Evolutionary conservation across 179 eudicot species (phyloP).

Genomic region (Beta macrorhiza): DNA sequence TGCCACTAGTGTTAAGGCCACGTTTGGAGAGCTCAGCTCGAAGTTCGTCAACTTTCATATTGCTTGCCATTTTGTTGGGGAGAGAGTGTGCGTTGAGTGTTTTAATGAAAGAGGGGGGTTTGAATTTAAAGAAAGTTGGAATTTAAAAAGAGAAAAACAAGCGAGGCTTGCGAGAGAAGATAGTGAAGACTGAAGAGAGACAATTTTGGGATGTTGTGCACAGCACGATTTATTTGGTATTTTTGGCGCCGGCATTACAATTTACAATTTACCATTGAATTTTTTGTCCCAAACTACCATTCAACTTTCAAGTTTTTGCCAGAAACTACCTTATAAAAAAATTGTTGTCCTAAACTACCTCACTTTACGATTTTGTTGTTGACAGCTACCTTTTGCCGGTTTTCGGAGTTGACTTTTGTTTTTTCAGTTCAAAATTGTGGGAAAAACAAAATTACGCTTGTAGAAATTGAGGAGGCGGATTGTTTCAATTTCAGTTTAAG

Average conservation of each 20-base stretch:
- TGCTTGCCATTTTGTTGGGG: constrained; percentile 35
- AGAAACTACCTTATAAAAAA: too few species aligned
- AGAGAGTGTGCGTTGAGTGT: neutral
- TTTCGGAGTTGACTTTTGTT: too few species aligned
- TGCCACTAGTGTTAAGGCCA: constrained; percentile 71
- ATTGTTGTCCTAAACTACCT: too few species aligned
- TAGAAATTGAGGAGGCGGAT: too few species aligned
- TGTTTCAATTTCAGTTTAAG: too few species aligned
- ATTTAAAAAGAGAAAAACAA: neutral
- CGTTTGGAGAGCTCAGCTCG: constrained; percentile 66
- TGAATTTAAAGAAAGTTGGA: neutral
- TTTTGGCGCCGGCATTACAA: constrained; percentile 3
- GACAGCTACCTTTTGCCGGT: too few species aligned
- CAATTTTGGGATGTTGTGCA: neutral
- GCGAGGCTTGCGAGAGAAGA: constrained; percentile 25
- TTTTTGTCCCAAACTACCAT: too few species aligned
- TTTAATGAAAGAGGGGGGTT: constrained; percentile 1
- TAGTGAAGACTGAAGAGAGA: neutral
- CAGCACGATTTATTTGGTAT: constrained; percentile 8
- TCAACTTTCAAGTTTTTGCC: too few species aligned
- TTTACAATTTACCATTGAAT: too few species aligned
- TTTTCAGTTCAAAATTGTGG: too few species aligned
- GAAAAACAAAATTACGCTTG: too few species aligned
- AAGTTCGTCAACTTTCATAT: constrained; percentile 72
- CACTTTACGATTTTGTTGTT: too few species aligned